phyloP scores from a whole-genome alignment of 2,329 filamentous ascomycete genomes.

The Lojkania enalia region DNA sequence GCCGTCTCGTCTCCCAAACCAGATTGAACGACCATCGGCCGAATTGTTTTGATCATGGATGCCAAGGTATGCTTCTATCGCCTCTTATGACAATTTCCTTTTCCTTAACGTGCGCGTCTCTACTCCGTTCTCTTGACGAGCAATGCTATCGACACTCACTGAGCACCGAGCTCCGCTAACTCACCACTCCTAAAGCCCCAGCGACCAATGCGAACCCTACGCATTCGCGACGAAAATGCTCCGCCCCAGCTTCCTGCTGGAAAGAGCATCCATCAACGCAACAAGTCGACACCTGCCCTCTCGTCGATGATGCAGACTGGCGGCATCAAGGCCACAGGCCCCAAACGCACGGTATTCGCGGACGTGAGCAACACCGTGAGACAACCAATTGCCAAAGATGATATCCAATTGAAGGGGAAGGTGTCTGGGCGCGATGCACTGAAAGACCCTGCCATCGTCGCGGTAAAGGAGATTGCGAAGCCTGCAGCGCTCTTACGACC shows the following conservation, averaged over 20 bases:
- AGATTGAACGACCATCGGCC: neutral
- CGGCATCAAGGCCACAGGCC: conserved; percentile 63
- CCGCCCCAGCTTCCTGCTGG: conserved; percentile 46
- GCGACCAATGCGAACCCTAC: conserved; percentile 62
- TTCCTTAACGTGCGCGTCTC: no score
- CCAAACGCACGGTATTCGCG: conserved; percentile 78
- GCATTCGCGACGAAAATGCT: conserved; percentile 72
- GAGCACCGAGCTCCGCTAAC: conserved; percentile 27
- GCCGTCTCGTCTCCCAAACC: conserved; percentile 19
- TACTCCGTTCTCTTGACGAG: neutral
- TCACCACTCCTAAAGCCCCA: conserved; percentile 62
- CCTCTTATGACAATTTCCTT: no score
- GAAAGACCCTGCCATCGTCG: conserved; percentile 33
- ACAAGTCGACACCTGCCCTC: conserved; percentile 74
- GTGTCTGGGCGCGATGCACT: conserved; percentile 44
- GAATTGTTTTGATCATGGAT: conserved; percentile 43
- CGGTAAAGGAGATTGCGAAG: conserved; percentile 47
- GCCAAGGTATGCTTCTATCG: conserved; percentile 45
- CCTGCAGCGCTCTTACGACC: conserved; percentile 57
- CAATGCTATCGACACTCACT: conserved; percentile 3
- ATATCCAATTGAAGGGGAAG: conserved; percentile 53
- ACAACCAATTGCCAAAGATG: conserved; percentile 55
- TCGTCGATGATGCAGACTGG: conserved; percentile 59
- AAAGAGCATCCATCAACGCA: conserved; percentile 69
- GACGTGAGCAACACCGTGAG: conserved; percentile 75